Conservation (phyloP, 1,139 yeast species). For the Yamadazyma friedrichii region DNA sequence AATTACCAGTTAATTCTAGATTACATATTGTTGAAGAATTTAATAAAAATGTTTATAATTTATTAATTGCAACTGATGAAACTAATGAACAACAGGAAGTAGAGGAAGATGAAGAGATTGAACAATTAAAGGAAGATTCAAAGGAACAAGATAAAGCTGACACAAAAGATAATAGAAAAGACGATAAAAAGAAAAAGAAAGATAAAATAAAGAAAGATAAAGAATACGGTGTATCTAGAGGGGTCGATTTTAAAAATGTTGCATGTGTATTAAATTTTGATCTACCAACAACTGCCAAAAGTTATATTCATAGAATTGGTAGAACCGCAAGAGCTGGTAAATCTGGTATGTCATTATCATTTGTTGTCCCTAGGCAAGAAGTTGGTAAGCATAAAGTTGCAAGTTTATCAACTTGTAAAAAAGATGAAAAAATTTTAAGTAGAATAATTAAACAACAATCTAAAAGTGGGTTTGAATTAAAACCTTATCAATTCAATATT, state of each 20-base stretch:
- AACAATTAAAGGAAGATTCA: conserved; percentile 7
- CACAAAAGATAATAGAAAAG: conserved; percentile 44
- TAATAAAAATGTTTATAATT: conserved; percentile 82
- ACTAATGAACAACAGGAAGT: conserved; percentile 59
- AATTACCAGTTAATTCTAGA: conserved; percentile 89
- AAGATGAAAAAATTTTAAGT: conserved; percentile 81
- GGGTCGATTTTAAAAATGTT: conserved; percentile 94
- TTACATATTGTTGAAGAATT: conserved; percentile 94
- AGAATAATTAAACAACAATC: conserved; percentile 77
- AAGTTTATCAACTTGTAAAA: conserved; percentile 63
- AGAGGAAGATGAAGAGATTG: conserved; percentile 42
- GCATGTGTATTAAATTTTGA: conserved; percentile 97
- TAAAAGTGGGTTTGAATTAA: conserved; percentile 67
- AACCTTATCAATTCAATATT: conserved; percentile 89
- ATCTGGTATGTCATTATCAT: conserved; percentile 91
- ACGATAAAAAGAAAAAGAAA: conserved; percentile 19
- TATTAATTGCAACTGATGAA: conserved; percentile 95
- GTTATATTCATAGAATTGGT: conserved; percentile 93
- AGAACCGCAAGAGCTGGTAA: conserved; percentile 98
- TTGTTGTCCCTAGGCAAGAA: conserved; percentile 80
- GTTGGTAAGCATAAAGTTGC: conserved; percentile 91
- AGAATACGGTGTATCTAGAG: conserved; percentile 95
- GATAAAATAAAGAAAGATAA: conserved; percentile 49
- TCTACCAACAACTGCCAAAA: conserved; percentile 83
- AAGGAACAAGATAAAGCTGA: conserved; percentile 34